Percentiles rank a stretch among this genome's conserved stretches.
phyloP scores from a whole-genome alignment of 768 basidiomycete species.

The Boletus sp. region DNA sequence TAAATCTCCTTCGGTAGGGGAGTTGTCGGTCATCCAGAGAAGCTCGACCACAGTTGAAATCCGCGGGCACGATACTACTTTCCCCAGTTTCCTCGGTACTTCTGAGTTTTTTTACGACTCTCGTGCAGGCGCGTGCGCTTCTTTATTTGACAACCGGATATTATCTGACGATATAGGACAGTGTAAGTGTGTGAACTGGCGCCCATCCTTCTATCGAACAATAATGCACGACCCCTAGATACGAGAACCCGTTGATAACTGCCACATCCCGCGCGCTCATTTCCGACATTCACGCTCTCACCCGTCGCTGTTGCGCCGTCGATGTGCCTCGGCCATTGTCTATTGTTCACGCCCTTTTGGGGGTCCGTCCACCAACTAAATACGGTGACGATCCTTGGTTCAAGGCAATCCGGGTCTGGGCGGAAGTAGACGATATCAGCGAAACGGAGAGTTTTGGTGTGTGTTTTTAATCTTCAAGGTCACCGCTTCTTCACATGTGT shows the following conservation, averaged over 20 bases:
- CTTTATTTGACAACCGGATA: not conserved
- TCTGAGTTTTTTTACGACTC: slow-evolving; percentile 67
- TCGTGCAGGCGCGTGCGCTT: slow-evolving; percentile 57
- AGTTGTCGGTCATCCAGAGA: slow-evolving; percentile 36
- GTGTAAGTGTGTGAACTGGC: slow-evolving; percentile 26
- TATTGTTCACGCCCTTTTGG: slow-evolving; percentile 54
- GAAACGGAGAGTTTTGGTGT: slow-evolving; percentile 79
- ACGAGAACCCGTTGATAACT: slow-evolving; percentile 77
- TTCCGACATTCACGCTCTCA: slow-evolving; percentile 63
- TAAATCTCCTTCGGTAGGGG: slow-evolving; percentile 17
- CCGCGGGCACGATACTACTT: slow-evolving; percentile 51
- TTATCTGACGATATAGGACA: slow-evolving; percentile 9
- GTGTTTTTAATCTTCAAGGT: slow-evolving; percentile 11
- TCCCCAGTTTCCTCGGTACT: slow-evolving; percentile 46
- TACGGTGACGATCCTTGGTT: slow-evolving; percentile 47
- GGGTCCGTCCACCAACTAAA: slow-evolving; percentile 27
- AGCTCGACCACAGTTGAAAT: slow-evolving; percentile 64
- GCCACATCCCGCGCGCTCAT: slow-evolving; percentile 72
- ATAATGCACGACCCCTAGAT: slow-evolving; percentile 39
- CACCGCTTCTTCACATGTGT: not conserved
- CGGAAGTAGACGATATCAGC: slow-evolving; percentile 68
- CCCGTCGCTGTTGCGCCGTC: slow-evolving; percentile 55
- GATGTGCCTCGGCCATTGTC: slow-evolving; percentile 69
- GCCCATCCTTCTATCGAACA: not conserved
- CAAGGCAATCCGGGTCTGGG: slow-evolving; percentile 66